These are phyloP conservation scores for Apophysomyces ossiformis DNA, from an alignment of 371 early-diverging fungal genomes.

Conservation along the genomic window DNA sequence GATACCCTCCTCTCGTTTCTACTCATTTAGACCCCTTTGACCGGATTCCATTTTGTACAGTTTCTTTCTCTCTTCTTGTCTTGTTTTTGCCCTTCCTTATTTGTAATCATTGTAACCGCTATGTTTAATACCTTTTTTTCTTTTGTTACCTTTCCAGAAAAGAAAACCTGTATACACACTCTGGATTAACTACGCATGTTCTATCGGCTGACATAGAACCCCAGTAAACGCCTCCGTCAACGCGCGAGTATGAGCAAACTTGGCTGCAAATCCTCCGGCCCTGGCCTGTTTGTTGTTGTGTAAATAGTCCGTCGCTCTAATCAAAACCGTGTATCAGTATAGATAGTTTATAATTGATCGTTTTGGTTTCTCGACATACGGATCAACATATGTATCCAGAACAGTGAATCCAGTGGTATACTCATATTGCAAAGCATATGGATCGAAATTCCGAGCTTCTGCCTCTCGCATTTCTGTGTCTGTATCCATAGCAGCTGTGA, in stretches of 20 bases:
- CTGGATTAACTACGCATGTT: background rate
- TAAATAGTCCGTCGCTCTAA: slow-evolving; percentile 48
- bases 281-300: slow-evolving; percentile 43
- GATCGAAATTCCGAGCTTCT: slow-evolving; percentile 55
- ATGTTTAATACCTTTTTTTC: slow-evolving; percentile 7
- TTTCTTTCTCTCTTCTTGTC: slow-evolving; percentile 1
- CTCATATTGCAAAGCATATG: slow-evolving; percentile 54
- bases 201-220: slow-evolving; percentile 32
- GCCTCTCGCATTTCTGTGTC: slow-evolving; percentile 49
- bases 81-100: background rate
- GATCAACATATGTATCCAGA: slow-evolving; percentile 53
- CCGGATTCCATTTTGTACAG: slow-evolving; percentile 7
- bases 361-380: slow-evolving; percentile 37
- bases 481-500: slow-evolving; percentile 49
- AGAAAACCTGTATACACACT: slow-evolving; percentile 1
- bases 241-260: slow-evolving; percentile 60
- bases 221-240: slow-evolving; percentile 62
- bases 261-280: slow-evolving; percentile 64
- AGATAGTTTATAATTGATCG: background rate
- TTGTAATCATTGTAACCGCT: background rate
- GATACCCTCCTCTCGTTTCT: slow-evolving; percentile 5
- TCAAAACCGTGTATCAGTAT: background rate
- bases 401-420: slow-evolving; percentile 51
- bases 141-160: slow-evolving; percentile 3
- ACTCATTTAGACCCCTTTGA: background rate